phyloP scores from a whole-genome alignment of 1,284 basidiomycete species.

The Exsudoporus floridanus region DNA sequence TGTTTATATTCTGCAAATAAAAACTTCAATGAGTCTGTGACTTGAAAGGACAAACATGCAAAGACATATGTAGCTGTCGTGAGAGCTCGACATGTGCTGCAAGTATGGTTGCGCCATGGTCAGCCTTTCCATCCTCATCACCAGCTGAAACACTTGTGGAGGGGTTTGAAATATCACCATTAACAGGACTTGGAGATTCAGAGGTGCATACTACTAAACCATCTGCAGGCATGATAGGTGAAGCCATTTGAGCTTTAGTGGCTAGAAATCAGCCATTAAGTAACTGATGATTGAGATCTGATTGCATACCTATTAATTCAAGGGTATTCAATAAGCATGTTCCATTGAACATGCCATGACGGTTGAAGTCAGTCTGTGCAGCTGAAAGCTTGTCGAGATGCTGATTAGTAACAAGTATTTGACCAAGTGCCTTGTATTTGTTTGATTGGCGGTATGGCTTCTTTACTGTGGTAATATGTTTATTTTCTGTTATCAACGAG shows the following conservation, averaged over 20 bases:
- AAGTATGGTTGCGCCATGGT: not conserved
- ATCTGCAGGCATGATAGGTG: too few species aligned
- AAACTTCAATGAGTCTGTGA: too few species aligned
- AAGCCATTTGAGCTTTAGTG: not conserved
- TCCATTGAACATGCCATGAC: not conserved
- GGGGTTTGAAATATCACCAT: too few species aligned
- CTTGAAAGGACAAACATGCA: not conserved
- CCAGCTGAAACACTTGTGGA: not conserved
- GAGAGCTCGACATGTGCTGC: not conserved
- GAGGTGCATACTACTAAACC: too few species aligned
- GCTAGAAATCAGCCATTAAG: not conserved
- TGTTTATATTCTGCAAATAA: slow-evolving; percentile 3
- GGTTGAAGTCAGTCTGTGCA: not conserved
- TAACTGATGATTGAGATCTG: too few species aligned
- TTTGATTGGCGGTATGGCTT: not conserved
- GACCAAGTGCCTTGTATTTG: not conserved
- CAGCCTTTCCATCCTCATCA: not conserved
- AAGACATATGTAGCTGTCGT: not conserved
- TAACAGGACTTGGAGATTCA: too few species aligned
- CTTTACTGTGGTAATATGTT: not conserved
- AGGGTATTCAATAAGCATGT: not conserved
- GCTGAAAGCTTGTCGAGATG: not conserved
- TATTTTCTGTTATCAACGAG: not conserved
- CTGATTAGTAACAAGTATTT: not conserved
- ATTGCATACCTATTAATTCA: not conserved